These are phyloP conservation scores for Kurtzmaniella quercitrusa DNA, from an alignment of 1,139 yeast genomes.

Conservation along the genomic window DNA sequence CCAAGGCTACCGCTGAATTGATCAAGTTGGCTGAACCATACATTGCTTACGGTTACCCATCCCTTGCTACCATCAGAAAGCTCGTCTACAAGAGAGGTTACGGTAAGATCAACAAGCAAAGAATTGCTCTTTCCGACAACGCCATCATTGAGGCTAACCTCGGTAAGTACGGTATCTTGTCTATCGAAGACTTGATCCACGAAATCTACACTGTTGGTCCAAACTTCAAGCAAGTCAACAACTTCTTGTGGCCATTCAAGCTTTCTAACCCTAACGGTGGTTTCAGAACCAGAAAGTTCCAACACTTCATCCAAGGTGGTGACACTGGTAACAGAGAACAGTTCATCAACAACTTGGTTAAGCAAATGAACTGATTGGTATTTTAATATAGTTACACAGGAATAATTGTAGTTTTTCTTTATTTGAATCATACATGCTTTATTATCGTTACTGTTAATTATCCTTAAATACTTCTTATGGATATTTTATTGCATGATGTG, in stretches of 20 bases:
- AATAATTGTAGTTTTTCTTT: not conserved
- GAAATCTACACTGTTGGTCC: conserved; percentile 99
- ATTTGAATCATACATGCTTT: not conserved
- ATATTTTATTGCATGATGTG: too few relatives aligned
- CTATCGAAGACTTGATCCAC: conserved; percentile 97
- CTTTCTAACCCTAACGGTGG: conserved; percentile 99
- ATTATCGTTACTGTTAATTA: not conserved
- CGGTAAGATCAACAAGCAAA: conserved; percentile 99
- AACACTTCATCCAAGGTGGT: conserved; percentile 99
- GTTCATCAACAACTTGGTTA: conserved; percentile 95
- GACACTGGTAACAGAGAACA: conserved; percentile 99
- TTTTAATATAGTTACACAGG: conserved; percentile 2
- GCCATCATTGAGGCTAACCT: conserved; percentile 88
- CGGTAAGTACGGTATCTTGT: conserved; percentile 95
- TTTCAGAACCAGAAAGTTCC: conserved; percentile 99
- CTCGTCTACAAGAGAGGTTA: conserved; percentile 99
- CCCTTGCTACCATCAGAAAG: conserved; percentile 91
- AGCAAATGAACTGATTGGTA: conserved; percentile 79
- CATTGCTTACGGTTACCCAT: conserved; percentile 99
- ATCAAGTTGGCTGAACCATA: conserved; percentile 98
- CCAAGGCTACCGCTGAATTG: conserved; percentile 98
- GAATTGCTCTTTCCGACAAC: conserved; percentile 93
- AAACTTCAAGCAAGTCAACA: conserved; percentile 99
- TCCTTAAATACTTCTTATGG: too few relatives aligned
- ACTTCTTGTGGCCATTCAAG: conserved; percentile 99